A percentile compares a stretch with the other conserved stretches of the same genome.
These are phyloP conservation scores for Russula sp. DNA, from an alignment of 768 basidiomycete species.

Conservation along the genomic window DNA sequence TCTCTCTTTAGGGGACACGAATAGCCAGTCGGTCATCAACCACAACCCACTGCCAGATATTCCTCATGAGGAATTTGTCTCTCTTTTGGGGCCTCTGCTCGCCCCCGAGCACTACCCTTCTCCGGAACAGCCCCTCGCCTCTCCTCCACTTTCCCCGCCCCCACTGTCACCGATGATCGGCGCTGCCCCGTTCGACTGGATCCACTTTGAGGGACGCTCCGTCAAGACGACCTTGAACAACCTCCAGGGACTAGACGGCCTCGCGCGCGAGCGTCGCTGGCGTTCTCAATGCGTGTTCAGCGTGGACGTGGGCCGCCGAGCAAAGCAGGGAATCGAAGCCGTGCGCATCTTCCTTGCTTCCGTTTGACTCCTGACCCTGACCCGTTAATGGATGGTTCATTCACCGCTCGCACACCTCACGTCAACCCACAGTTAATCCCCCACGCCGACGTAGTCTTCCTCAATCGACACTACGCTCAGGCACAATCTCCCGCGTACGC, in stretches of 20 bases:
- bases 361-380: not conserved
- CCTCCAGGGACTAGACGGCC: conserved; percentile 70
- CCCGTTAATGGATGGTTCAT: too few species aligned
- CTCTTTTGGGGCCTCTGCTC: conserved; percentile 69
- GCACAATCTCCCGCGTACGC: conserved; percentile 52
- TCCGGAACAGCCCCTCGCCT: conserved; percentile 26
- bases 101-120: conserved; percentile 72
- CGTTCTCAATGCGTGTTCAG: conserved; percentile 76
- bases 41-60: conserved; percentile 85
- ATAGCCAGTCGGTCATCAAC: conserved; percentile 66
- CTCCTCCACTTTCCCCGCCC: conserved; percentile 18
- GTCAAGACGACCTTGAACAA: conserved; percentile 76
- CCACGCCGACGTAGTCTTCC: conserved; percentile 75
- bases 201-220: conserved; percentile 78
- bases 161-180: conserved; percentile 22
- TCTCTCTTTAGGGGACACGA: conserved; percentile 40
- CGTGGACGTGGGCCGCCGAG: conserved; percentile 66
- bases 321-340: conserved; percentile 71
- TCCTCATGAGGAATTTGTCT: conserved; percentile 81
- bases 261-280: conserved; percentile 80
- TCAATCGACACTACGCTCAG: conserved; percentile 65
- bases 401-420: conserved; percentile 31
- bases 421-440: too few species aligned
- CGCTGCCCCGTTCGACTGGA: conserved; percentile 81
- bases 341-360: conserved; percentile 38